phyloP scores from a whole-genome alignment of 768 basidiomycete species.

The Panus rudis region DNA sequence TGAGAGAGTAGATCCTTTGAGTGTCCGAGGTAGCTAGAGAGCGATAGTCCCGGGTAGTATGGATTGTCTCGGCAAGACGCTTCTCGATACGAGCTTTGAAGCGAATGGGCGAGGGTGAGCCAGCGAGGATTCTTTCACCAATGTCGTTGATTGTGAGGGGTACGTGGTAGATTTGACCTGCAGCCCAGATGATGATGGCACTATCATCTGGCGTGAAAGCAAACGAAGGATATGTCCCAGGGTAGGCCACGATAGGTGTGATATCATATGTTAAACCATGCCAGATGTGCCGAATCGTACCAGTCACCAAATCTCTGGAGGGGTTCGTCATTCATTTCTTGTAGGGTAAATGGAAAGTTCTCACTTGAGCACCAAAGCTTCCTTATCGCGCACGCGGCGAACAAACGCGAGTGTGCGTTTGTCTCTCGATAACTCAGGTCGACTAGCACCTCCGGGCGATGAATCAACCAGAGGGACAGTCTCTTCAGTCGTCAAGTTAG shows the following conservation, averaged over 20 bases:
- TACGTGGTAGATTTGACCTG: slow-evolving; percentile 59
- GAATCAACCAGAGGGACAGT: slow-evolving; percentile 47
- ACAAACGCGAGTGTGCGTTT: slow-evolving; percentile 66
- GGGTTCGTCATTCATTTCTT: not conserved
- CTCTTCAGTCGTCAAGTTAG: slow-evolving; percentile 49
- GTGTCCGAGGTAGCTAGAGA: slow-evolving; percentile 43
- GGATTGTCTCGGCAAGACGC: slow-evolving; percentile 52
- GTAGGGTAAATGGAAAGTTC: slow-evolving; percentile 9
- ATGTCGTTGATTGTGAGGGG: slow-evolving; percentile 44
- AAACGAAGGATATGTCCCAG: slow-evolving; percentile 77
- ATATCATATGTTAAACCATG: slow-evolving; percentile 65
- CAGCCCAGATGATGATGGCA: slow-evolving; percentile 67
- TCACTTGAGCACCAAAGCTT: slow-evolving; percentile 67
- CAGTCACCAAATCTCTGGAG: slow-evolving; percentile 56
- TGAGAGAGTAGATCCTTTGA: slow-evolving; percentile 55
- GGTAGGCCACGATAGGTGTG: slow-evolving; percentile 57
- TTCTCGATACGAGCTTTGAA: slow-evolving; percentile 62
- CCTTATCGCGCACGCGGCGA: slow-evolving; percentile 66
- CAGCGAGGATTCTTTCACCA: slow-evolving; percentile 44
- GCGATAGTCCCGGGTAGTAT: slow-evolving; percentile 41
- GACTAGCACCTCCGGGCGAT: slow-evolving; percentile 62
- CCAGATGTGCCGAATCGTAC: slow-evolving; percentile 60
- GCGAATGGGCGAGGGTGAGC: slow-evolving; percentile 40
- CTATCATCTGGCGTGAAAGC: slow-evolving; percentile 55
- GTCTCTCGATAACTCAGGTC: slow-evolving; percentile 65